Conservation (phyloP, 805 yeast species). For the Scheffersomyces coipomensis region DNA sequence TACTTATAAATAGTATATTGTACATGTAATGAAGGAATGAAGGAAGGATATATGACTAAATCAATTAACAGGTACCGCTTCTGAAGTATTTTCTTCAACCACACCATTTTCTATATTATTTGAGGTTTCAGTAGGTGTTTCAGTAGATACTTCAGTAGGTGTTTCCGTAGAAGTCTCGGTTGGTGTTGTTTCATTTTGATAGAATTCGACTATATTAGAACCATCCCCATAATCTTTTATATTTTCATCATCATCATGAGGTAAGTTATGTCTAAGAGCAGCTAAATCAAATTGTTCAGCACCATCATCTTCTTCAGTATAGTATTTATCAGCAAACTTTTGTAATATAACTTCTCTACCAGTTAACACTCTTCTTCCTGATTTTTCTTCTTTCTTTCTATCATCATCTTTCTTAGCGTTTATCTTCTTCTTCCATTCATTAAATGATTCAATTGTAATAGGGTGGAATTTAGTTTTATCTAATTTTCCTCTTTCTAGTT, state of each 20-base stretch:
- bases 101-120: too few species aligned
- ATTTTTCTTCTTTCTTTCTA: conserved; percentile 27
- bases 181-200: conserved; percentile 9
- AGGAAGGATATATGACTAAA: too few species aligned
- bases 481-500: conserved; percentile 83
- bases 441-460: conserved; percentile 77
- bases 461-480: conserved; percentile 80
- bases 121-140: too few species aligned
- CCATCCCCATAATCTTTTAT: conserved; percentile 80
- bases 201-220: conserved; percentile 24
- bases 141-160: too few species aligned
- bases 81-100: neutral
- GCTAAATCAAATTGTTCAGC: conserved; percentile 58
- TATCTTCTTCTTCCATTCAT: conserved; percentile 78
- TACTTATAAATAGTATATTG: neutral
- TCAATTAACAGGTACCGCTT: neutral
- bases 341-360: conserved; percentile 71
- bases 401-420: conserved; percentile 51
- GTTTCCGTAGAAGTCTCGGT: too few species aligned
- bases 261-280: conserved; percentile 53
- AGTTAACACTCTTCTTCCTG: conserved; percentile 49
- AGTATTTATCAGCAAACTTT: conserved; percentile 56
- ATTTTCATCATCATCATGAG: conserved; percentile 44
- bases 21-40: neutral
- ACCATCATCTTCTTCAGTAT: conserved; percentile 51